Base-by-base conservation (phyloP, 352 stramenopile species). In the Phytophthora gonapodyides region DNA sequence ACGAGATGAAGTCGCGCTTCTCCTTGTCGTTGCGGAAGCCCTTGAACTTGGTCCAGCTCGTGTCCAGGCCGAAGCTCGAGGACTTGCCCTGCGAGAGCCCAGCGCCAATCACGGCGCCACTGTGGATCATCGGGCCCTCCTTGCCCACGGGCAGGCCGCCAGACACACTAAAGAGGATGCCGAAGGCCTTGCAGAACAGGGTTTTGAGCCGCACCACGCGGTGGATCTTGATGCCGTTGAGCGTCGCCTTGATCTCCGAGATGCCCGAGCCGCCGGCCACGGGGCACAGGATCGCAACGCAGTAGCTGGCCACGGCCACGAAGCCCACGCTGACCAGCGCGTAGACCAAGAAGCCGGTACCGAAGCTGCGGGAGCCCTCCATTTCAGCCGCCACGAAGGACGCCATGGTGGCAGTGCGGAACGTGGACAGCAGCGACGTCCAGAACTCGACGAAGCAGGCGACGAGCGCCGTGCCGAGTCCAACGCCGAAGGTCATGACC, bases 171-270 rank as follows among this genome's bases (percentile, higher is more conserved):
- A 97, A 96, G 7, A 96, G 72, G 38, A 98, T 90, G 27, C 90
- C 86, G 61, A 96, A 84, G 0, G 97, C 91, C 76, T 99, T 99
- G 61, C 87, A 98, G 41, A 99, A 82, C 5, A 99, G 72, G 24
- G 97, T 99, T 70, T 98, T 98, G 36, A 98, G 71, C 0, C 93
- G 81, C 6, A 99, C 89, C n/a, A 99, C 87, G 17, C 95, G 85
- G 34, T 97, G 95, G 24, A 99, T 88, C 80, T 98, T 98, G 63
- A 99, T 98, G 17, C 97, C 97, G 73, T 99, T 99, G 11, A 99
- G 76, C 17, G 96, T 98, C 33, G 93, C 96, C 69, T 99, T 99
- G 61, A 99, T 98, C 75, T 99, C 97, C 0, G 89, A 87, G 67
- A 99, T 99, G 40, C 97, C 97, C 6, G 96, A 99, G 9, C 98